Evolutionary conservation across 768 basidiomycete species (phyloP), one percentile per base, ranked within the genome.

Genomic region (Hygrocybe punicea): DNA sequence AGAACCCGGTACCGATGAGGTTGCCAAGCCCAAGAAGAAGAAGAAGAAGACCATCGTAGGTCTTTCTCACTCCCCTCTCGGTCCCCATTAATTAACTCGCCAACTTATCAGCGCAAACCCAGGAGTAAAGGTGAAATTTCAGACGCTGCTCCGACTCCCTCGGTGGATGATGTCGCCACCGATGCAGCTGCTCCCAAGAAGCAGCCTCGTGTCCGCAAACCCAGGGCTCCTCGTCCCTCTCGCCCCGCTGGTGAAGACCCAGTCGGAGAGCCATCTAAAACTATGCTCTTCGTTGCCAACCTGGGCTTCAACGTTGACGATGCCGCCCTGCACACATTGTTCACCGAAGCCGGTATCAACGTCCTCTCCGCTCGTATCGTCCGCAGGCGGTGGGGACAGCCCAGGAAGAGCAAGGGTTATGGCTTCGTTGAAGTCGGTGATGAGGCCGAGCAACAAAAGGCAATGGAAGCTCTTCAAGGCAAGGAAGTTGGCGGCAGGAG

Each of bases 381-480:
- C 65, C 85, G 86, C 69, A 82, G 87, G 67, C 84, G 86, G 65
- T 92, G 84, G 81, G 92, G 91, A 3, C 82, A 84, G 42, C 87
- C 88, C 67, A 83, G 88, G 71, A 89, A 85, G 73, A 92, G 89
- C 81, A 96, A 96, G 76, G 96, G 96, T 56, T 98, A 95, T 72
- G 96, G 93, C 52, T 99, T 99, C 68, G 96, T 99, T 68, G 95
- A 98, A 65, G 92, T 97, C 60, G 92, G 89, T 59, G 77, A 78
- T 63, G 87, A 93, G 73, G 89, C 85, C 64, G 86, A 94, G 73
- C 96, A 99, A 78, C 72, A 86, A 71, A 93, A 93, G 78, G 96
- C 93, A 53, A 88, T 99, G 60, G 84, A 84, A 56, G 84, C 84
- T 62, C 81, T 94, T 60, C 81, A 94, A 64, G 93, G 91, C 70